Conservation (phyloP, 2,329 filamentous ascomycete genomes). For the Fusarium camptoceras region DNA sequence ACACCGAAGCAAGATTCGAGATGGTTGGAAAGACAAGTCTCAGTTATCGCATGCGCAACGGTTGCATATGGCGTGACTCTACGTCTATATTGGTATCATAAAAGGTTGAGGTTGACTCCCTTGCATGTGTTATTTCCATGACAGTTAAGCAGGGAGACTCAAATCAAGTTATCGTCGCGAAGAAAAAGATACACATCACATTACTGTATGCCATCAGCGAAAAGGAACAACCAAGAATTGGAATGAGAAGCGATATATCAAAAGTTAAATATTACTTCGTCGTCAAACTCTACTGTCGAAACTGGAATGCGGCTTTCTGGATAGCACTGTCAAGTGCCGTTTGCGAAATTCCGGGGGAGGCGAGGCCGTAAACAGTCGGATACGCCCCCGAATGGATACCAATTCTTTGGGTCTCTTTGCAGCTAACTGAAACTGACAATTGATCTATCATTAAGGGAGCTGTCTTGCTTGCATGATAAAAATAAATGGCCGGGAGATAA, state of each 20-base stretch:
- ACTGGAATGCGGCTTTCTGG: slow-evolving; percentile 22
- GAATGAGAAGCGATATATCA: neutral
- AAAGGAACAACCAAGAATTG: neutral
- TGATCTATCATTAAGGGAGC: slow-evolving; percentile 16
- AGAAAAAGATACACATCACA: neutral
- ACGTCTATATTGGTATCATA: too few species aligned
- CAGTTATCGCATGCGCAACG: slow-evolving; percentile 6
- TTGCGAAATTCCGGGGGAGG: slow-evolving; percentile 17
- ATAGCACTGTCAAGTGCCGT: slow-evolving; percentile 7
- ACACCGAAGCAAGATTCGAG: neutral
- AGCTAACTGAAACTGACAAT: slow-evolving; percentile 1
- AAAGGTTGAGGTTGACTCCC: too few species aligned
- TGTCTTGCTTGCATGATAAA: neutral
- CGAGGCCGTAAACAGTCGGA: neutral
- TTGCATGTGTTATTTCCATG: slow-evolving; percentile 17
- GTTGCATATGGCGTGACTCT: neutral
- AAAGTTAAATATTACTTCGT: neutral
- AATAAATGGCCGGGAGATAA: neutral
- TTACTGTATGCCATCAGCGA: too few species aligned
- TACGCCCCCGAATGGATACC: slow-evolving; percentile 6
- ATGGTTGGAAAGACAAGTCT: neutral
- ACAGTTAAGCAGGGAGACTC: slow-evolving; percentile 24
- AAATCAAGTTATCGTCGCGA: neutral
- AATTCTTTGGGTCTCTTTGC: slow-evolving; percentile 15
- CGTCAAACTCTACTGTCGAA: neutral